Conservation (phyloP, 2,329 filamentous ascomycete species). For the Phaeosphaeria sp. region DNA sequence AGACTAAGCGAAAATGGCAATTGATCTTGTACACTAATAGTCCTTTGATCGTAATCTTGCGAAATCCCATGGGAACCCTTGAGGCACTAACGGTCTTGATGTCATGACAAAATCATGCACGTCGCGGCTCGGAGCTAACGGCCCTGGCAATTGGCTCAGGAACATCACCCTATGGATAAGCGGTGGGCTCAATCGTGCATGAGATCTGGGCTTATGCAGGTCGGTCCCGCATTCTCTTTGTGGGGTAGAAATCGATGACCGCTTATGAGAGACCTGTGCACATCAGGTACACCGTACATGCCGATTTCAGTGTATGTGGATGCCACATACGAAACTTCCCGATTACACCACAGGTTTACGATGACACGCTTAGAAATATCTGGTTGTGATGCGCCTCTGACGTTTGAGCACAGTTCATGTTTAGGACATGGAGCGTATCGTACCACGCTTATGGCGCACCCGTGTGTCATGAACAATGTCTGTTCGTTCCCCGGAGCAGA, state of each 20-base stretch:
- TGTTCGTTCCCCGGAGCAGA: not conserved
- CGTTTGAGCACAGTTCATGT: not conserved
- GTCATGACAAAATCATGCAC: conserved; percentile 5
- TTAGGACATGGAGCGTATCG: not conserved
- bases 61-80: conserved; percentile 1
- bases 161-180: not conserved
- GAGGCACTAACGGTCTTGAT: conserved; percentile 1
- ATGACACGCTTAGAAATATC: not conserved
- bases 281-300: not conserved
- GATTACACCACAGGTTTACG: not conserved
- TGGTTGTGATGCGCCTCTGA: not conserved
- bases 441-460: not conserved
- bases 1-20: not conserved
- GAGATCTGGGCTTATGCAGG: not conserved
- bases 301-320: not conserved
- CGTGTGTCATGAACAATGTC: not conserved
- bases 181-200: conserved; percentile 1
- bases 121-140: not conserved
- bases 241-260: not conserved
- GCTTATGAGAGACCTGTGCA: not conserved
- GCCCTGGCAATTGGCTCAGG: not conserved
- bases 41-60: not conserved
- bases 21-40: not conserved
- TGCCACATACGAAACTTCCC: not conserved
- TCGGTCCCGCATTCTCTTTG: not conserved